Evolutionary conservation across 257 asterid species (phyloP), one percentile per base, ranked within the genome.

Genomic region (Solanum rostratum): DNA sequence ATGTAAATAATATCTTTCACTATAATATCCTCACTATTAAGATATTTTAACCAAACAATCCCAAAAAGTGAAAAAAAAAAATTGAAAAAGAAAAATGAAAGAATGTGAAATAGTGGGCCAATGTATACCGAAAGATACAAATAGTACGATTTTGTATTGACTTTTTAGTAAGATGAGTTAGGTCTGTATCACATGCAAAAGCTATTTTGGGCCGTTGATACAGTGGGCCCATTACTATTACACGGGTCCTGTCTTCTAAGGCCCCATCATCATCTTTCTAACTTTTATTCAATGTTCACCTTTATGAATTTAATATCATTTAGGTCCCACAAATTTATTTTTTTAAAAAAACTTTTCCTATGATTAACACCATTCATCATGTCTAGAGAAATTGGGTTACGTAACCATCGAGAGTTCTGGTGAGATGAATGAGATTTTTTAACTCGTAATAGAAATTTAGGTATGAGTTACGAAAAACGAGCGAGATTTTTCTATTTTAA

Each of bases 171-270:
- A 13, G 43, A 62, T 3, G 69, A 71, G 90, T 85, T 89, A 85
- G 96, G 95, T 91, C 22, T 13, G 81, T 33, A 80, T 92, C 96
- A 93, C 96, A 92, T 90, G 94, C 89, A 85, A 65, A 71, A 84
- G 86, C 70, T 20, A 18, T 37, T 83, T 65, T 78, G 54, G 33
- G 76, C 86, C 88, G 39, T 62, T 74, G 86, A 71, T 20, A 10
- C 20, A 49, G 24, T 49, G 85, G 82, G 76, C 80, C 88, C 85
- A 88, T 85, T 24, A 37, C 8, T 50, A 76, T 16, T 76, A 76
- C 91, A 91, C 90, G 91, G 86, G 91, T 85, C 62, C 3, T 85
- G 91, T 89, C 88, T 85, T 83, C 50, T 22, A 65, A 57, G 82
- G 16, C 70, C 62, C 83, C 46, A 39, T 46, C 84, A 53, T 29